Evolutionary conservation across 257 asterid genomes (phyloP), one percentile per base, ranked within the genome.

Genomic region (Catharanthus roseus): DNA sequence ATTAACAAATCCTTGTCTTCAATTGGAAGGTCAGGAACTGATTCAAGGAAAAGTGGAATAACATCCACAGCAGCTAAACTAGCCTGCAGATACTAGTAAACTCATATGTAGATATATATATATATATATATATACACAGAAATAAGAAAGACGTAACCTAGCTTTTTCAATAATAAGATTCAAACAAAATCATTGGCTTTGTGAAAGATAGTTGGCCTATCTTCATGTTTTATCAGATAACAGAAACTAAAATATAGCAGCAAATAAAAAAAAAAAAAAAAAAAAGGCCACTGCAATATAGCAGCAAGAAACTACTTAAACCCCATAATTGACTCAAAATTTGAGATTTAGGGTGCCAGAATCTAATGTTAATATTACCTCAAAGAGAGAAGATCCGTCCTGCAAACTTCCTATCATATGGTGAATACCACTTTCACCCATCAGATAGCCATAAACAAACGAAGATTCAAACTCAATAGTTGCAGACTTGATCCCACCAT

Each of bases 381-480:
- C 84, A 29, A 76, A 76, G 65, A 39, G 77, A 73, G 50, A 34
- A 28, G 74, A 76, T 68, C 70, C 78, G 39, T 72, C 77, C 29
- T 76, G 80, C 19, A 50, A 77, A 60, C 72, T 57, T 79, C 80
- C 72, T 78, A 78, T 74, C 82, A 87, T 69, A 64, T 79, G 76
- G 82, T 89, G 97, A 53, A 79, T 74, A 19, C 97, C 97, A 69
- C 85, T 89, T 84, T 91, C 97, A 51, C 95, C 97, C 19, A 79
- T 84, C 55, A 91, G 79, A 74, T 82, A 85, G 64, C 97, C 97
- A 65, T 83, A 89, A 49, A 89, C 90, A 63, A 78, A 85, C 70
- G 78, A 85, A 81, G 84, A 86, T 82, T 91, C 97, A 29, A 87
- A 78, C 81, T 91, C 97, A 7, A 91, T 83, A 51, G 86, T 85